Percentiles rank a stretch among this genome's conserved stretches.
phyloP scores from a whole-genome alignment of 495 filamentous ascomycete species.

The Aspergillus funiculosus region DNA sequence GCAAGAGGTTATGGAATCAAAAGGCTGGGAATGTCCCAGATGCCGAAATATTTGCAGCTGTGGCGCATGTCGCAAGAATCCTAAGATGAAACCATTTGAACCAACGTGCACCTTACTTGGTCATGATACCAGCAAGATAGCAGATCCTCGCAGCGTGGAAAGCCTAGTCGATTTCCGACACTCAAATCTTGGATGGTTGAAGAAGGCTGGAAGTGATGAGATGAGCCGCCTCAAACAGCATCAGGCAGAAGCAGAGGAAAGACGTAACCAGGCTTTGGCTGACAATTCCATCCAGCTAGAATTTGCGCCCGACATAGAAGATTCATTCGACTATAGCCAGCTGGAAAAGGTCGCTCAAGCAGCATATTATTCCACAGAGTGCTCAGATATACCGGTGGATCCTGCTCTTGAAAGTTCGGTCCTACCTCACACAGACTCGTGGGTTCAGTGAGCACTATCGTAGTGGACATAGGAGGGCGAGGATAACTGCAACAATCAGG shows the following conservation, averaged over 20 bases:
- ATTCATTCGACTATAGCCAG: conserved; percentile 26
- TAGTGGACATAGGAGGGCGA: too few species aligned
- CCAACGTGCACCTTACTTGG: conserved; percentile 80
- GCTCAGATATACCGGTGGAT: conserved; percentile 45
- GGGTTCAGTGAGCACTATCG: background rate
- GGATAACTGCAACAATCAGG: too few species aligned
- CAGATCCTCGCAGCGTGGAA: conserved; percentile 84
- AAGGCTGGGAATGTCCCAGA: conserved; percentile 79
- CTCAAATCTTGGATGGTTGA: conserved; percentile 76
- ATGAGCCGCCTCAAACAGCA: conserved; percentile 43
- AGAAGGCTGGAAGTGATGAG: conserved; percentile 47
- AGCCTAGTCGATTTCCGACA: conserved; percentile 76
- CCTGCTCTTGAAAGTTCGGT: conserved; percentile 36
- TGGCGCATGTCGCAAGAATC: conserved; percentile 59
- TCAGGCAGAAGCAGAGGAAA: conserved; percentile 46
- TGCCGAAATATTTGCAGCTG: conserved; percentile 83
- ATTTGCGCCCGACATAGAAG: conserved; percentile 21
- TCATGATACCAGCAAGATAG: conserved; percentile 80
- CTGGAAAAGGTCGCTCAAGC: conserved; percentile 22
- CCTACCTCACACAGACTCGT: conserved; percentile 7
- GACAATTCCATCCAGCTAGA: conserved; percentile 34
- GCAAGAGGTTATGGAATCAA: conserved; percentile 66
- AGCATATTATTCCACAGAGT: conserved; percentile 17
- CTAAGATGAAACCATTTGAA: conserved; percentile 62
- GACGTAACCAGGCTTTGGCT: conserved; percentile 35